These are phyloP conservation scores for Pulveroboletus frians DNA, from an alignment of 768 basidiomycete genomes.

Conservation along the genomic window DNA sequence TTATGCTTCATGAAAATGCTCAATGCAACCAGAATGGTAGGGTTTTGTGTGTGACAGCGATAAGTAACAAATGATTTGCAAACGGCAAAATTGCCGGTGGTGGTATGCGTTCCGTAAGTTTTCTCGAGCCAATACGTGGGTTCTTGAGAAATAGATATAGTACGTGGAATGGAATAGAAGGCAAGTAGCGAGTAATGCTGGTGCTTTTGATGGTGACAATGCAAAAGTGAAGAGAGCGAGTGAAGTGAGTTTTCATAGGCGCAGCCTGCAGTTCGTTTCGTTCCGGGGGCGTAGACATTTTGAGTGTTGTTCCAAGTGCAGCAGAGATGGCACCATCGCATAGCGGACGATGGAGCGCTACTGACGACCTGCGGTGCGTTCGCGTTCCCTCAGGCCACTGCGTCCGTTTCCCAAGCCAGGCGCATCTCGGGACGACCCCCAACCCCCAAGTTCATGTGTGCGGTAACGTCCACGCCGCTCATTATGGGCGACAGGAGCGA, in stretches of 20 bases:
- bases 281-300: slow-evolving; percentile 12
- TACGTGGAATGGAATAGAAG: slow-evolving; percentile 30
- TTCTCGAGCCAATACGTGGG: slow-evolving; percentile 24
- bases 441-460: slow-evolving; percentile 48
- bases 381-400: slow-evolving; percentile 52
- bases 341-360: slow-evolving; percentile 11
- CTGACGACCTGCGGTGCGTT: slow-evolving; percentile 29
- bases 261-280: slow-evolving; percentile 20
- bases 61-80: slow-evolving; percentile 34
- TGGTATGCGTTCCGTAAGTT: slow-evolving; percentile 34
- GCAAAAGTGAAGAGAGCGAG: slow-evolving; percentile 12
- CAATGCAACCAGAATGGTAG: slow-evolving; percentile 22
- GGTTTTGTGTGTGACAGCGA: slow-evolving; percentile 23
- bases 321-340: background rate
- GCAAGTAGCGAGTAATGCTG: slow-evolving; percentile 22
- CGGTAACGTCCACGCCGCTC: slow-evolving; percentile 50
- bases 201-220: slow-evolving; percentile 27
- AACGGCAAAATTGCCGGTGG: slow-evolving; percentile 22
- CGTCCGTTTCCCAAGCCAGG: slow-evolving; percentile 63
- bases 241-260: slow-evolving; percentile 21
- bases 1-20: slow-evolving; percentile 25
- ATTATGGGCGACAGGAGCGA: slow-evolving; percentile 17
- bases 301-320: slow-evolving; percentile 4
- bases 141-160: slow-evolving; percentile 37
- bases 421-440: slow-evolving; percentile 39